These are phyloP conservation scores for Anisogramma anomala DNA, from an alignment of 2,329 filamentous ascomycete genomes.

Conservation along the genomic window DNA sequence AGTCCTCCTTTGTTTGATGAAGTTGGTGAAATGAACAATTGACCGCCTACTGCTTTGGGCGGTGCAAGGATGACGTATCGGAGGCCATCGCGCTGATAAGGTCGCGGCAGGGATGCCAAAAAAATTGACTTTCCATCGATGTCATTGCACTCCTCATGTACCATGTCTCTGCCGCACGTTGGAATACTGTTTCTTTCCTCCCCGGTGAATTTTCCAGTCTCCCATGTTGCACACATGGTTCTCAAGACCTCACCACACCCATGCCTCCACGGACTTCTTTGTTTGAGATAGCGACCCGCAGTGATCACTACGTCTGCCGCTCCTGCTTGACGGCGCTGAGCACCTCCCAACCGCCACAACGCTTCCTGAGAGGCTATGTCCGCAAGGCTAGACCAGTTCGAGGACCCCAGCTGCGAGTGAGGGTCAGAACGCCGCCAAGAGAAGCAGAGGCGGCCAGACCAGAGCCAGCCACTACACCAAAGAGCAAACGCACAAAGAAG, in stretches of 20 bases:
- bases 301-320: conserved; percentile 10
- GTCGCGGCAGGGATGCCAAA: background rate
- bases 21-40: conserved; percentile 22
- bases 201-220: too few species aligned
- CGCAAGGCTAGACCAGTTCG: background rate
- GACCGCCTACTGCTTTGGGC: conserved; percentile 18
- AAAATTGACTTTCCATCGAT: too few species aligned
- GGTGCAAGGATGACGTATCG: background rate
- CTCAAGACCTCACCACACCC: conserved; percentile 18
- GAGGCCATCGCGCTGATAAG: conserved; percentile 17
- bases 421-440: background rate
- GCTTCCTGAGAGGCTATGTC: conserved; percentile 7
- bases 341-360: conserved; percentile 1
- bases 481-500: too few species aligned
- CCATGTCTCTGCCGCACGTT: too few species aligned
- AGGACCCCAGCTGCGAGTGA: background rate
- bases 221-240: too few species aligned
- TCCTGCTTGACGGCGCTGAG: conserved; percentile 7
- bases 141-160: too few species aligned
- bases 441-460: too few species aligned
- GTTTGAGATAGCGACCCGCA: conserved; percentile 11
- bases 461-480: background rate
- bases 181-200: too few species aligned
- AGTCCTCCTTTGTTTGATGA: too few species aligned
- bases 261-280: conserved; percentile 14